Evolutionary conservation across 2,329 filamentous ascomycete genomes (phyloP), one percentile per base, ranked within the genome.

Genomic region (Fusarium keratoplasticum): DNA sequence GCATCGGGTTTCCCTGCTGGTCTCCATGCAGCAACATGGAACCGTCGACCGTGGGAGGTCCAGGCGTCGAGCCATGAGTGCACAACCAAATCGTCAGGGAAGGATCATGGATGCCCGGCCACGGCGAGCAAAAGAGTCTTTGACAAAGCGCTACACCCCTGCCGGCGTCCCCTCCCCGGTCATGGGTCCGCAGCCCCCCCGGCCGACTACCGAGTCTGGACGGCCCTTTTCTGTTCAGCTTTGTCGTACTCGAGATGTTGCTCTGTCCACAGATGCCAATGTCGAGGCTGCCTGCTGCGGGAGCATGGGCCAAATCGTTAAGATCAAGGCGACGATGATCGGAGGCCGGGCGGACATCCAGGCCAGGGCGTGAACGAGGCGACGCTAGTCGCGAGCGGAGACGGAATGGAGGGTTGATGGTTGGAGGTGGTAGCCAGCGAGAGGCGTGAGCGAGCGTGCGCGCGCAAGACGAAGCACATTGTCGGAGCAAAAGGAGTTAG

Each of bases 351-450:
- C 36, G 29, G 29, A 31, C 29, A 61, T 60, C 35, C 50, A 54
- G 47, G 62, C 35, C 50, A 54, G 47, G 62, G 52, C 52, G 40
- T 40, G 67, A 74, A 74, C 74, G 74, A 77, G 76, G 74, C 72
- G 69, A 66, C 74, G 64, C 74, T 78, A 77, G 70, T 68, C 47
- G 60, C 64, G 70, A 69, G 71, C 57, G 64, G 42, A 61, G 68
- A 55, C 42, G 61, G 47, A 71, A 64, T 55, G 64, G 69, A 73
- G 66, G 66, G 69, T 66, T 61, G 63, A 64, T 69, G 63, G 71
- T 67, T 69, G 69, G 69, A 68, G 67, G 61, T 67, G 29, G 62
- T 57, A 68, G 64, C 44, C 67, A 69, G 62, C 42, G 29, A 47
- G 67, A 72, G 67, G 55, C 44, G 40, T 58, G 29, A 61, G 57